These are phyloP conservation scores for Quillaja saponaria DNA, from an alignment of 306 rosid species.

Conservation along the genomic window DNA sequence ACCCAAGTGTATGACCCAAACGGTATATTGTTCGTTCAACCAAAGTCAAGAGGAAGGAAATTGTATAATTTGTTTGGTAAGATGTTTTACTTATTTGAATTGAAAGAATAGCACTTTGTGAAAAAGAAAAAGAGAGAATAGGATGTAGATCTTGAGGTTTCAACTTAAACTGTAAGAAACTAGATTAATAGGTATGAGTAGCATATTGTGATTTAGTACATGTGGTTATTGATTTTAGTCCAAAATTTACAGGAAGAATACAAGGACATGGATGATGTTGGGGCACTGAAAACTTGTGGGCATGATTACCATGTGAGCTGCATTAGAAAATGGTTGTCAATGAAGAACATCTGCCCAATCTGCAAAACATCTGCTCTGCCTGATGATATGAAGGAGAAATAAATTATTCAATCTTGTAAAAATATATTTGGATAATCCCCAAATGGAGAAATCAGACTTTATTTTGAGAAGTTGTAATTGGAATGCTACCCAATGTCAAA, in stretches of 20 bases:
- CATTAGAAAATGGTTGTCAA: constrained; percentile 75
- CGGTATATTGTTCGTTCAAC: constrained; percentile 73
- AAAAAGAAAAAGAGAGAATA: no score
- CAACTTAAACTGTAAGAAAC: no score
- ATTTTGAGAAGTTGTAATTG: constrained; percentile 33
- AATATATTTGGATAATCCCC: constrained; percentile 45
- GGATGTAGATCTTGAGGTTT: no score
- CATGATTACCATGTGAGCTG: constrained; percentile 85
- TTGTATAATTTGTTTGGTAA: constrained; percentile 80
- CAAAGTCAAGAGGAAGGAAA: constrained; percentile 65
- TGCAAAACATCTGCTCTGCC: constrained; percentile 65
- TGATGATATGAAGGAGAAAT: constrained; percentile 53
- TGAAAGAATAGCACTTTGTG: not conserved
- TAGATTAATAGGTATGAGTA: no score
- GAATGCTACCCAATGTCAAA: constrained; percentile 37
- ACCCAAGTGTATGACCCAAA: constrained; percentile 68
- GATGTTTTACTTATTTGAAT: not conserved
- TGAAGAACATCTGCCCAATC: constrained; percentile 78
- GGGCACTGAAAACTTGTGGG: constrained; percentile 62
- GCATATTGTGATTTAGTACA: no score
- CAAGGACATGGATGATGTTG: constrained; percentile 81
- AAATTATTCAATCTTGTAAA: constrained; percentile 42
- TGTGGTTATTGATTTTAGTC: not conserved
- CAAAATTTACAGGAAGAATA: constrained; percentile 69
- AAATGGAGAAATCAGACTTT: constrained; percentile 42